Conservation (phyloP, 768 basidiomycete genomes). For the Lyophyllum shimeji region DNA sequence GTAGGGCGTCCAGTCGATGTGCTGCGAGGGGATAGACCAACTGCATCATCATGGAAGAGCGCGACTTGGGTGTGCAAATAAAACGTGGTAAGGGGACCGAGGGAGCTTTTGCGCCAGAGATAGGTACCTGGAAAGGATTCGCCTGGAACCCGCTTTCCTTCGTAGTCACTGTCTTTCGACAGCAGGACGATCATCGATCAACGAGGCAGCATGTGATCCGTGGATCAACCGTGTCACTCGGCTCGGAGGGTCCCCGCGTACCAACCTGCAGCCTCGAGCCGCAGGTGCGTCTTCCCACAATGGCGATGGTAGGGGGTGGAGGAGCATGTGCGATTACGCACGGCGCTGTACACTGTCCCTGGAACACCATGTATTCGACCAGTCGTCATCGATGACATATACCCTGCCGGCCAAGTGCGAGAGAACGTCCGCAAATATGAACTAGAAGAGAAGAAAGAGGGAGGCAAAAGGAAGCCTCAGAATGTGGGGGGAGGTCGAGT, state of each 20-base stretch:
- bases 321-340: constrained; percentile 18
- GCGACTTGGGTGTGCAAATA: constrained; percentile 25
- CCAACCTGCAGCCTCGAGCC: constrained; percentile 27
- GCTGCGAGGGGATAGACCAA: constrained; percentile 24
- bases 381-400: constrained; percentile 23
- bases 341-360: constrained; percentile 24
- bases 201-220: constrained; percentile 37
- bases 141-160: constrained; percentile 32
- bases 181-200: constrained; percentile 43
- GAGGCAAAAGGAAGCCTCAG: constrained; percentile 17
- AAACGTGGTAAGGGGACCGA: constrained; percentile 17
- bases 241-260: constrained; percentile 17
- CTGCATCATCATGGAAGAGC: constrained; percentile 20
- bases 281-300: constrained; percentile 21
- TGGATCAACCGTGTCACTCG: constrained; percentile 26
- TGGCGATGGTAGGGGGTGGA: constrained; percentile 14
- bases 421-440: constrained; percentile 20
- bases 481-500: constrained; percentile 23
- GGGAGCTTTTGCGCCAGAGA: constrained; percentile 14
- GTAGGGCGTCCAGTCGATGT: constrained; percentile 3
- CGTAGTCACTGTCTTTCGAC: constrained; percentile 22
- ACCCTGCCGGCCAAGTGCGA: constrained; percentile 27
- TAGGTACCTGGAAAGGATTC: constrained; percentile 25
- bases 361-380: constrained; percentile 18
- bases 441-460: constrained; percentile 29